phyloP scores from a whole-genome alignment of 2,329 filamentous ascomycete genomes.

The Lachnellula cervina region DNA sequence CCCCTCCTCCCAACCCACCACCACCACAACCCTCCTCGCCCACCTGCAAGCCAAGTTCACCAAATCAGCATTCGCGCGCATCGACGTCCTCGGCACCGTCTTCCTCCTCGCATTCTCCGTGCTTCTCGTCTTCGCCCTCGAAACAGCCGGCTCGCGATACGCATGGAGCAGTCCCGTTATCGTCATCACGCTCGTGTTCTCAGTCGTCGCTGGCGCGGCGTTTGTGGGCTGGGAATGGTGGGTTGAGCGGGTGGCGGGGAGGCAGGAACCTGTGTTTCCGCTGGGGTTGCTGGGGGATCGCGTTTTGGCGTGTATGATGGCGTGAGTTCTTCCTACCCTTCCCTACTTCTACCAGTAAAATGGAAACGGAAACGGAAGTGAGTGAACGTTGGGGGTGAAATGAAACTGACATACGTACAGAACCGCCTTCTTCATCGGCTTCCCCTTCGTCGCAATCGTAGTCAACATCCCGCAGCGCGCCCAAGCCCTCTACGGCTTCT shows the following conservation, averaged over 20 bases:
- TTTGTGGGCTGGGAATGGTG: constrained; percentile 33
- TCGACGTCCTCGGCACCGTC: constrained; percentile 20
- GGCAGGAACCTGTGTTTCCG: constrained; percentile 15
- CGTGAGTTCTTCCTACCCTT: constrained; percentile 7
- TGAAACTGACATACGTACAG: neutral
- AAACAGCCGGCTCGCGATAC: constrained; percentile 40
- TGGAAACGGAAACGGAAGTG: neutral
- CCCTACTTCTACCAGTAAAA: too few species aligned
- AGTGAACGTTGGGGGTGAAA: neutral
- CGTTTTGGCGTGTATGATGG: constrained; percentile 7
- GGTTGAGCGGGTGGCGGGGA: constrained; percentile 6
- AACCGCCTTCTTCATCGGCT: constrained; percentile 12
- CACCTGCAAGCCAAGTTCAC: neutral
- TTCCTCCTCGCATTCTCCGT: constrained; percentile 39
- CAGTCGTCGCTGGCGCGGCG: constrained; percentile 25
- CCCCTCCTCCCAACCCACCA: constrained; percentile 1
- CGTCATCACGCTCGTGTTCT: constrained; percentile 28
- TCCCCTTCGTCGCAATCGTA: constrained; percentile 11
- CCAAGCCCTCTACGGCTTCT: constrained; percentile 11
- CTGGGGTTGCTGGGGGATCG: constrained; percentile 10
- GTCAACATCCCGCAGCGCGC: constrained; percentile 15
- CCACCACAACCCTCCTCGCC: neutral
- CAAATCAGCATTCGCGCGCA: neutral
- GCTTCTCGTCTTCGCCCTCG: constrained; percentile 42
- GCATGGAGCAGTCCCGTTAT: constrained; percentile 40